Conservation (phyloP, 179 eudicot genomes). For the Patellifolia procumbens region DNA sequence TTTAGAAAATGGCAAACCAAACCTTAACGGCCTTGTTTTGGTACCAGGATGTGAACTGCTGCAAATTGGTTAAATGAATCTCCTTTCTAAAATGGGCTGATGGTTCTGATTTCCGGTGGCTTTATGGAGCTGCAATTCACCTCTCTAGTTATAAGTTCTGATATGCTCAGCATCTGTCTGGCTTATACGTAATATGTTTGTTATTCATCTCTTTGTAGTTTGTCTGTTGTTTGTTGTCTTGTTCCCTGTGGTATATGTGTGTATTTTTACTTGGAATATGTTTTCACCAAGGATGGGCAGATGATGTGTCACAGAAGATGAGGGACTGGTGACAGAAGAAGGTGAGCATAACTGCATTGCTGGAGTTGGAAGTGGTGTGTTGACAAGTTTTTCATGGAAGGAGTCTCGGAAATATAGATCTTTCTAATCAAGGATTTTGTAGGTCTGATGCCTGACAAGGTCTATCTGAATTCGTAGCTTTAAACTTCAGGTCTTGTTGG, state of each 20-base stretch:
- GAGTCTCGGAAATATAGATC: background rate
- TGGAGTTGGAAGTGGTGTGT: background rate
- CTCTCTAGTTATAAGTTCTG: no score
- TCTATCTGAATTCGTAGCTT: background rate
- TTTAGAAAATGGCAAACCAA: no score
- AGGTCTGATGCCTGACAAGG: background rate
- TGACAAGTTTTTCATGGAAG: background rate
- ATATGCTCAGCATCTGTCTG: background rate
- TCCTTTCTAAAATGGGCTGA: background rate
- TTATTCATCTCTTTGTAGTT: background rate
- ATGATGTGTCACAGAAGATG: background rate
- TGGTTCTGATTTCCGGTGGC: background rate
- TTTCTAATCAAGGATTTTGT: background rate
- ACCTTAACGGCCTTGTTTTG: no score
- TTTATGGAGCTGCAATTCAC: background rate
- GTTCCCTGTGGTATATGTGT: background rate
- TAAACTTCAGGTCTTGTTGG: background rate
- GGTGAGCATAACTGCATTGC: background rate
- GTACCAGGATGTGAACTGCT: background rate
- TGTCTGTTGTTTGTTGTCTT: background rate
- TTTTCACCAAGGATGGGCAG: background rate
- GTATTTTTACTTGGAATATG: background rate
- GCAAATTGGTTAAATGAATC: background rate
- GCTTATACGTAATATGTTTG: background rate
- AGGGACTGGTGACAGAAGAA: background rate